Base-by-base conservation (phyloP, 441 rosid genomes). In the Bocquillonia castaneifolia region DNA sequence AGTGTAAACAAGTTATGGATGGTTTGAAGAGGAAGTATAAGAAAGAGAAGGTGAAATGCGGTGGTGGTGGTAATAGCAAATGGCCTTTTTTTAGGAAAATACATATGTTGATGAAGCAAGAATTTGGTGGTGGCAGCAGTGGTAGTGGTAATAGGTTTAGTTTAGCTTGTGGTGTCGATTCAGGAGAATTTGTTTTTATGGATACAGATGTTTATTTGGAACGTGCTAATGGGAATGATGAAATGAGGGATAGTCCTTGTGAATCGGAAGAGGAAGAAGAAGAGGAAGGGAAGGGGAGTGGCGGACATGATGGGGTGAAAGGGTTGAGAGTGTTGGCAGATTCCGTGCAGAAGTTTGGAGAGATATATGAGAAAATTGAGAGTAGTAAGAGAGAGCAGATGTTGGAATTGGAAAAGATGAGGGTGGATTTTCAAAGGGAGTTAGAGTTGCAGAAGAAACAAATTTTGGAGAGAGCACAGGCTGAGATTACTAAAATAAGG, bases 351-450 rank as follows among this genome's bases (percentile, higher is more conserved):
- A 93, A 81, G 51, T 93, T 93, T 59, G 90, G 91, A 36, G 82
- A 86, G 72, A 80, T 91, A 68, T 91, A 91, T 67, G 95, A 91
- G 85, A 93, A 88, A 88, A 89, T 89, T 31, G 97, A 93, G 86
- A 84, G 65, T 67, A 84, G 83, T 76, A 86, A 87, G 77, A 85
- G 88, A 73, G 83, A 85, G 68, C 95, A 91, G 73, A 91, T 93
- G 95, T 64, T 78, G 70, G 99, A 88, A 62, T 65, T 93, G 68
- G 97, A 91, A 75, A 83, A 79, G 79, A 91, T 93, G 93, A 86
- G 95, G 74, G 77, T 78, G 75, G 96, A 89, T 32, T 89, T 93
- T 68, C 85, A 83, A 65, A 84, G 74, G 77, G 96, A 93, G 59
- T 76, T 89, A 83, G 97, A 93, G 79, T 54, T 86, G 81, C 97